Base-by-base conservation (phyloP, 352 stramenopile species). In the Pythium apleroticum region DNA sequence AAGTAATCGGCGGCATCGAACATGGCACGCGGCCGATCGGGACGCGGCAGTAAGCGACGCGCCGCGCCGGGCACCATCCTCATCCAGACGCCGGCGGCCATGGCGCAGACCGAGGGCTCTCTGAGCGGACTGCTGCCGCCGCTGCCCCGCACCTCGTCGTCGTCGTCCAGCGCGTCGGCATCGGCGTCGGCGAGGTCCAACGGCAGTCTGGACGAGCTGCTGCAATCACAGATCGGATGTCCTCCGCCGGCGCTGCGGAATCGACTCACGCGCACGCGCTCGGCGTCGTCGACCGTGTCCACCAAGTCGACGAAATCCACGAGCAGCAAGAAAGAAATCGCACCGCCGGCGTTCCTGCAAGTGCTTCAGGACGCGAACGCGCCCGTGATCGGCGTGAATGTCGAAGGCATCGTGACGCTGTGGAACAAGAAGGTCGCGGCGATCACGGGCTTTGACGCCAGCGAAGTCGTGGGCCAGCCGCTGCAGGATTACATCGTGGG, bases 281-380 rank as follows among this genome's bases (percentile, higher is more conserved):
- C 57, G 22, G 57, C 57, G 45, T 64, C 57, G 20, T 64, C 57
- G n/a, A 64, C 57, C 4, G 57, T 64, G 4, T 64, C 57, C 24
- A 55, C 49, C 57, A 59, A 57, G 33, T 57, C 60, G 49, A 60
- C 54, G 39, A 46, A 46, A 24, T 46, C 39, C 46, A 57, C 57
- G 46, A 57, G 46, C 57, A 64, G 39, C 39, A 46, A 46, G 39
- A 46, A 58, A 50, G 60, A 37, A 30, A 55, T 59, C 17, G 28
- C 60, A 20, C 60, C 49, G 52, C 52, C 60, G 43, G 68, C 65
- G 33, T 60, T 75, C 39, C 65, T 78, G 20, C 43, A 57, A 19
- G 48, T 92, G 57, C 74, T 95, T 35, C 63, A 83, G 28, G 84
- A 81, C n/a, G 83, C 86, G 25, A 88, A 88, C 56, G 78, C 81